Evolutionary conservation across 129 eudicot species (phyloP), one percentile per base, ranked within the genome.

Genomic region (Arctium minus): DNA sequence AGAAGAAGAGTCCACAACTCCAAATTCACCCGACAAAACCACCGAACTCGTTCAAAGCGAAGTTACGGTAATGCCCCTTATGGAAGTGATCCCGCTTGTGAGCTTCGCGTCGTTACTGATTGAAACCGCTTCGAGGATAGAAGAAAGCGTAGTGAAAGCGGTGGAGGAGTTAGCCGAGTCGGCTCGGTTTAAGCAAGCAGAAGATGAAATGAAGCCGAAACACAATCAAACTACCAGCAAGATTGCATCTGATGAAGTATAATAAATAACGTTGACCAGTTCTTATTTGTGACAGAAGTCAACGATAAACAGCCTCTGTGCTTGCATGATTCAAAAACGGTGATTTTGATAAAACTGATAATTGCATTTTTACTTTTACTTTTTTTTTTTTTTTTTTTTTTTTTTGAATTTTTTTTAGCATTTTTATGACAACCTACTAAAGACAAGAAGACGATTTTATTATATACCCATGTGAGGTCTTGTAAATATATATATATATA

Each of bases 51-150:
- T 46, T 74, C 33, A 76, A 15, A 75, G 80, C 50, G 74, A 76
- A 76, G 22, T 60, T 10, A 44, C 70, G 0, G 60, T 68, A 46
- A 75, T 81, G 75, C 87, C 93, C 18, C 70, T 89, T 0, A 72
- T 86, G 37, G 90, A 89, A 64, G 78, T 88, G 13, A 81, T 89
- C 64, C 97, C 97, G 2, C 6, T 86, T 4, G 92, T 86, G 56
- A 88, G 90, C 73, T 89, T 88, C 70, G 92, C 92, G n/a, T 86
- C 93, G 32, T 88, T 89, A 81, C 48, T 92, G 79, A 89, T 83
- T 37, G 93, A 89, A 80, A 88, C 82, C 22, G 81, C 87, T 50
- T 80, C 89, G 39, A 76, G 93, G 69, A 81, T 89, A 22, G 93
- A 88, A 77, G 92, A 85, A 77, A 92, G 85, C 82, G 64, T 89